Base-by-base conservation (phyloP, 2,329 filamentous ascomycete species). In the Fusarium circinatum region DNA sequence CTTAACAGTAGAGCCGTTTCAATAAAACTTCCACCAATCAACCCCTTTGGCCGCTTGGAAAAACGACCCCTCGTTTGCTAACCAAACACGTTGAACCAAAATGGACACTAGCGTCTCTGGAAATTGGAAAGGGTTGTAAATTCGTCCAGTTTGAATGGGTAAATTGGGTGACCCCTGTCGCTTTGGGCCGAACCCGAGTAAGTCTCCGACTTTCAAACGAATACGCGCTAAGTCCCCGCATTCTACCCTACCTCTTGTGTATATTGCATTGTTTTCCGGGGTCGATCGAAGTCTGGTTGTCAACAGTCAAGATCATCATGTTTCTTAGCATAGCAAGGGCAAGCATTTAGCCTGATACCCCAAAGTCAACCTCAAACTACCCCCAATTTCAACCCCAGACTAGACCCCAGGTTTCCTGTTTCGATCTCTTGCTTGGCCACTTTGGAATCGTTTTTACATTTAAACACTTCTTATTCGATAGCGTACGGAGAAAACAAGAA, bases 381-480 rank as follows among this genome's bases (percentile, higher is more conserved):
- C 47, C 47, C 28, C 20, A 49, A 49, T 15, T 11, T n/a, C 9
- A 17, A n/a, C 20, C 14, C 8, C 7, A 12, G 22, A 32, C 15
- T 30, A 12, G 8, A 17, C 8, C 28, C 28, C 1, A n/a, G 22
- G 11, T 7, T 49, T 18, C 28, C 5, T 4, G 22, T 9, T 49
- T 13, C 8, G 28, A 49, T 30, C 15, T 32, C 22, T n/a, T 32
- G 2, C 20, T 32, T 8, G 47, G 5, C 15, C 3, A 12, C 6
- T 13, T n/a, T n/a, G 7, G 20, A 8, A 13, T 13, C 1, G 3
- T n/a, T 8, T 32, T 22, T 49, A 7, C 0, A 18, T n/a, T 3
- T 15, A 1, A 15, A n/a, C 10, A 18, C 22, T 49, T 15, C 28
- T n/a, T 9, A 32, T n/a, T 49, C 15, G 47, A 32, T n/a, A 32